Base-by-base conservation (phyloP, 768 basidiomycete genomes). In the Rossbeevera mucosa region DNA sequence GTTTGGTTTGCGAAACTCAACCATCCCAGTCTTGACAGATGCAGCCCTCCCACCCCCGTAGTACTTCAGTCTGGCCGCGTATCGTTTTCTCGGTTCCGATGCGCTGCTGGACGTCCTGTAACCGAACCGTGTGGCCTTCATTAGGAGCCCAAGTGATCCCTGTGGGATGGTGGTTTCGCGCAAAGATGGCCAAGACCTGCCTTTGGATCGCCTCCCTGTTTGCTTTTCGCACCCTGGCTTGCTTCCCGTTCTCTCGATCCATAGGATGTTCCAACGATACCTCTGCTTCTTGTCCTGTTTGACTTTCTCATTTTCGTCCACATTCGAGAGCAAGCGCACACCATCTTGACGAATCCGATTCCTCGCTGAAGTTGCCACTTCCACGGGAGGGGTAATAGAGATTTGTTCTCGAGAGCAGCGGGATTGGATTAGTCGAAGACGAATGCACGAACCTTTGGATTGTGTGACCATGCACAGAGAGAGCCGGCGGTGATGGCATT, bases 341-440 rank as follows among this genome's bases (percentile, higher is more conserved):
- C 26, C 3, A 24, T 57, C 53, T 55, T 47, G 57, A 54, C 47
- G 53, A 42, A 36, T 58, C 47, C 58, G 47, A 47, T 54, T 55
- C 50, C 55, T 57, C 29, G 58, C 59, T 70, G 71, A 70, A 74
- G 66, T 78, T 77, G 70, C 54, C 63, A 58, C 59, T 73, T 67
- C 74, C 60, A 33, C 60, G 76, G 77, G 77, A 71, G 61, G 64
- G 68, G 59, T 68, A 78, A 77, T 63, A 81, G 79, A 80, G 80
- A 77, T 75, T 79, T 65, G 77, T 74, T 77, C 80, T 81, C 79
- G 74, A 74, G 71, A 67, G 64, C 72, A 67, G 63, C 51, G 54
- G 53, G 53, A 57, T 59, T 53, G 59, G 63, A 52, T 66, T 65
- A 56, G 60, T 68, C 58, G 28, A 55, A 53, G 58, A 58, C 42